A percentile compares a stretch with the other conserved stretches of the same genome.
Conservation (phyloP, 2,329 filamentous ascomycete species). For the Coleophoma crateriformis region DNA sequence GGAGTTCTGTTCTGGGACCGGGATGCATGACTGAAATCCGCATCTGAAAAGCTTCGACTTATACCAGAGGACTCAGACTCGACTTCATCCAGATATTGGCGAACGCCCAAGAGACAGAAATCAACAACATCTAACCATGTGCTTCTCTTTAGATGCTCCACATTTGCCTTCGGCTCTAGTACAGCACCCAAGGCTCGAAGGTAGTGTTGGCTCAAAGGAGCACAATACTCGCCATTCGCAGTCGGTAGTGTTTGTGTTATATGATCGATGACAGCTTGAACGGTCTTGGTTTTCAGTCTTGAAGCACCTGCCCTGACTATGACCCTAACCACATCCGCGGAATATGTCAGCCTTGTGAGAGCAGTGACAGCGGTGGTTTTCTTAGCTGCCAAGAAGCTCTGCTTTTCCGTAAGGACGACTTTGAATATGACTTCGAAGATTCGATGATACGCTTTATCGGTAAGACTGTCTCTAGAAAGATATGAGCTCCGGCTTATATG, state of each 20-base stretch:
- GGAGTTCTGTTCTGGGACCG: slow-evolving; percentile 5
- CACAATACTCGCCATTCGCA: slow-evolving; percentile 56
- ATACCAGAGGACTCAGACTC: slow-evolving; percentile 8
- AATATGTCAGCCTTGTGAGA: slow-evolving; percentile 56
- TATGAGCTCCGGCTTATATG: slow-evolving; percentile 5
- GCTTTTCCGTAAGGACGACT: slow-evolving; percentile 62
- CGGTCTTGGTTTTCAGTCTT: slow-evolving; percentile 68
- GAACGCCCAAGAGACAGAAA: slow-evolving; percentile 63
- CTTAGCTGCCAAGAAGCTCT: slow-evolving; percentile 50
- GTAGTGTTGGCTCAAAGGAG: slow-evolving; percentile 70
- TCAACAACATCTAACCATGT: slow-evolving; percentile 26
- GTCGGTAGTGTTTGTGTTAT: slow-evolving; percentile 69
- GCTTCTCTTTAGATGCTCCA: slow-evolving; percentile 67
- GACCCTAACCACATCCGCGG: slow-evolving; percentile 65
- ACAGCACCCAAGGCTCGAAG: slow-evolving; percentile 68
- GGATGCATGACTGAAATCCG: slow-evolving; percentile 8
- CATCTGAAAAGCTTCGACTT: slow-evolving; percentile 12
- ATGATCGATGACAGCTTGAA: slow-evolving; percentile 75
- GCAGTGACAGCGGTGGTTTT: slow-evolving; percentile 44
- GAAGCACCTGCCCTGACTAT: slow-evolving; percentile 64
- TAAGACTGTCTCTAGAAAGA: slow-evolving; percentile 37
- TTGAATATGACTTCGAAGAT: slow-evolving; percentile 79
- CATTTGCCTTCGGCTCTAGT: slow-evolving; percentile 68
- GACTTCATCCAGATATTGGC: slow-evolving; percentile 33
- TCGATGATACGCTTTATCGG: slow-evolving; percentile 73